Evolutionary conservation across 352 stramenopile genomes (phyloP).

Genomic region (Phytophthora pluvialis): DNA sequence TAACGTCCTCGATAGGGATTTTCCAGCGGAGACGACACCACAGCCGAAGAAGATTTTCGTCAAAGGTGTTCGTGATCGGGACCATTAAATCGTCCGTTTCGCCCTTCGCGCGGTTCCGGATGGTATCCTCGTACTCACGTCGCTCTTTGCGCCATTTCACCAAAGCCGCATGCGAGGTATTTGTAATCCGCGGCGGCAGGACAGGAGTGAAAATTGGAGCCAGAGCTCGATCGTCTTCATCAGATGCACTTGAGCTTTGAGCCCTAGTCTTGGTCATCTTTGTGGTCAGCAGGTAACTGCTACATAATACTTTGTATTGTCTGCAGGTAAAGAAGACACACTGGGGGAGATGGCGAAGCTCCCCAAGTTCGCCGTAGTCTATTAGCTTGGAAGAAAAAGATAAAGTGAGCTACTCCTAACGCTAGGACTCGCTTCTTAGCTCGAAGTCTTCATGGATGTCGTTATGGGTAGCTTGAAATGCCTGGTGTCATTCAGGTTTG

Average conservation of each 20-base stretch:
- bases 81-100: neutral
- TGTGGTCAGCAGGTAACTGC: neutral
- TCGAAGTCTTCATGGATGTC: no score
- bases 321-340: constrained; percentile 5
- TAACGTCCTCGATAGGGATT: no score
- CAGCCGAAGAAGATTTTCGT: no score
- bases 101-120: neutral
- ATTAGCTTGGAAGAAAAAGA: no score
- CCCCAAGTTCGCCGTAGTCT: no score
- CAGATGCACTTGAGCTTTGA: neutral
- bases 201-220: neutral
- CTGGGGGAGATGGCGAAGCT: neutral
- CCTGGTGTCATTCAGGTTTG: no score
- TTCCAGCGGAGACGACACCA: no score
- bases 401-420: no score
- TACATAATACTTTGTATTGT: constrained; percentile 13
- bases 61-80: constrained; percentile 5
- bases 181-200: neutral
- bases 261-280: constrained; percentile 2
- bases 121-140: constrained; percentile 6
- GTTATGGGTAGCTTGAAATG: no score
- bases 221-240: neutral
- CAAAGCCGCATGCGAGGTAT: neutral
- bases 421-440: no score
- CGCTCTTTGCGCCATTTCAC: neutral